Conservation (phyloP, 148 eudicot genomes). For the Limonium bicolor region DNA sequence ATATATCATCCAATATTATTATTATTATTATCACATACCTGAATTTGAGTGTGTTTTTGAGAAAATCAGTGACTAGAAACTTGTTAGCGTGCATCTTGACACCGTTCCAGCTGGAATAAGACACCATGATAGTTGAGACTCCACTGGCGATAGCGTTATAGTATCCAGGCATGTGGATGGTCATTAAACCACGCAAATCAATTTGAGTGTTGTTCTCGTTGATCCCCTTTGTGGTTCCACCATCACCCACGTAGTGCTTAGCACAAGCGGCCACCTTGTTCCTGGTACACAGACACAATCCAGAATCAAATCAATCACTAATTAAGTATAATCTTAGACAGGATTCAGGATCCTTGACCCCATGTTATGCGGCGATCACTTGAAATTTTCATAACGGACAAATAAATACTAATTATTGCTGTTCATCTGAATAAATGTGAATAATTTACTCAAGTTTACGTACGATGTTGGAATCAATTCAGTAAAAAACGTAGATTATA, state of each 20-base stretch:
- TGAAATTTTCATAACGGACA: too few relatives aligned
- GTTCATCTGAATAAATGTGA: too few relatives aligned
- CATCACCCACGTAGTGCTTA: constrained; percentile 32
- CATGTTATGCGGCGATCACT: too few relatives aligned
- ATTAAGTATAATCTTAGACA: too few relatives aligned
- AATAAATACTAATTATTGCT: too few relatives aligned
- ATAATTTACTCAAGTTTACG: too few relatives aligned
- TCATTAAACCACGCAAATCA: constrained; percentile 11
- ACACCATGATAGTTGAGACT: constrained; percentile 24
- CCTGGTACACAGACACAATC: constrained; percentile 6
- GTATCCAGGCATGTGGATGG: constrained; percentile 37
- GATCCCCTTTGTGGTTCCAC: constrained; percentile 29
- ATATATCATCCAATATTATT: background rate
- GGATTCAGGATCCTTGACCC: too few relatives aligned
- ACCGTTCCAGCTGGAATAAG: constrained; percentile 33
- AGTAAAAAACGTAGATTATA: too few relatives aligned
- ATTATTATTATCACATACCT: constrained; percentile 6
- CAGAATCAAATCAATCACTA: too few relatives aligned
- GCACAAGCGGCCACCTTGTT: constrained; percentile 34
- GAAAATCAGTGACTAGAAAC: constrained; percentile 17
- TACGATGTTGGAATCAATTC: too few relatives aligned
- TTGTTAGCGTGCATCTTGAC: constrained; percentile 35
- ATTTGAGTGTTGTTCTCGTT: constrained; percentile 22
- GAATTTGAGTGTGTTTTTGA: constrained; percentile 16
- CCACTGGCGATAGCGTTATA: constrained; percentile 18